Evolutionary conservation across 257 asterid genomes (phyloP), one percentile per base, ranked within the genome.

Genomic region (Paraleonurus japonicus): DNA sequence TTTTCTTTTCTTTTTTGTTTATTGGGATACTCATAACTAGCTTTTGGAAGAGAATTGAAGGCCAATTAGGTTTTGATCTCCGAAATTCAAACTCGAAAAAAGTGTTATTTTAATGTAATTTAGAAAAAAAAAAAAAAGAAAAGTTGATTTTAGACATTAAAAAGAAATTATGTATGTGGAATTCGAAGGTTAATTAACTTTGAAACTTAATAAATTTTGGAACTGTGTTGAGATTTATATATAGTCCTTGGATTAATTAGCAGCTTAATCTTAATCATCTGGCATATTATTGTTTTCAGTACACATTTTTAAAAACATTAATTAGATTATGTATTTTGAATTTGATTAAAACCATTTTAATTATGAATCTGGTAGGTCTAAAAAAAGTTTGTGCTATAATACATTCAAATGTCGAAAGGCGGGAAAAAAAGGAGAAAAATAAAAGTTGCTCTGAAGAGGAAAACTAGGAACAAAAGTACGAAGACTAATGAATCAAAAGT

Each of bases 11-110:
- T 24, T 41, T 45, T 54, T 17, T 19, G 24, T 16, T 55, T 63
- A 28, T 59, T 65, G 43, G 35, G 69, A 64, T 64, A 35, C 59
- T 54, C 53, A 27, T 54, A 41, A 57, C 68, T 74, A 41, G 48
- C 48, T 59, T 28, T 73, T 68, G 74, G 58, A 70, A 53, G 13
- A 39, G 22, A 32, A 26, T 26, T 37, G 30, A 65, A 35, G 20
- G 58, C 57, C 66, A 30, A 26, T 3, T 59, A 51, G 17, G 19
- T 55, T 55, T 12, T 11, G 33, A 9, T 23, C 32, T 23, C 6
- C 28, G 7, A 60, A 28, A 33, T 32, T 5, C 50, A 17, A 61
- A 61, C 11, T 61, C 16, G 35, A 39, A 37, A 39, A 37, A 24
- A 15, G 6, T 41, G 13, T 13, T 65, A 17, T 2, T 17, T 17